Base-by-base conservation (phyloP, 1,284 basidiomycete species). In the Pascua sp. region DNA sequence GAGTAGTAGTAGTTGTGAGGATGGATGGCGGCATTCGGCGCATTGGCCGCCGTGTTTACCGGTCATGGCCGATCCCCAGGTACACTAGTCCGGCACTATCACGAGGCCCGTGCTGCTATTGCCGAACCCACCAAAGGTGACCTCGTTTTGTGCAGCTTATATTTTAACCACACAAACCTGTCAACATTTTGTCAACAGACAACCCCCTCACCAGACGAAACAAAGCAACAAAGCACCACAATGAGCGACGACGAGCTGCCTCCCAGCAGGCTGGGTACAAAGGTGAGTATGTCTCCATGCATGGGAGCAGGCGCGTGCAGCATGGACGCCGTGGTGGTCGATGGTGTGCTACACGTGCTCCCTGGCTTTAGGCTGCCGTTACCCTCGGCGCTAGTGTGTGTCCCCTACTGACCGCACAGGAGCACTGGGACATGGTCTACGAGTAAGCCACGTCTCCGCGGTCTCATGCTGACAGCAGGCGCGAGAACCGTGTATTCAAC, bases 391-490 rank as follows among this genome's bases (percentile, higher is more conserved):
- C 24, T 32, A 32, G 24, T 32, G 24, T 32, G 24, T 32, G 4
- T 7, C 24, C 24, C 24, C 7, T 32, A 7, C 24, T 32, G 24
- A 32, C 24, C 52, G 2, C 13, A 37, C 49, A 62, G 61, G 69
- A 69, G n/a, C 73, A 78, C 59, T 78, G 76, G 76, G 76, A 78
- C 56, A 64, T 64, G 57, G 74, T 77, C 37, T 78, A 78, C 47
- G 70, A 74, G 71, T 74, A 56, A 63, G 72, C 36, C 18, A n/a
- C 32, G 18, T 13, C 36, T n/a, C 3, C 13, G 10, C 36, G 13
- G 24, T 16, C 24, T 32, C 24, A 24, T n/a, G 39, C 51, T 57
- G 36, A 55, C 57, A 2, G 1, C 46, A 76, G 73, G 16, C 70
- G 76, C n/a, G 76, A 78, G 65, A 72, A 75, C 37, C 50, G 68